Evolutionary conservation across 2,329 filamentous ascomycete genomes (phyloP), one percentile per base, ranked within the genome.

Genomic region (Biscogniauxia marginata): DNA sequence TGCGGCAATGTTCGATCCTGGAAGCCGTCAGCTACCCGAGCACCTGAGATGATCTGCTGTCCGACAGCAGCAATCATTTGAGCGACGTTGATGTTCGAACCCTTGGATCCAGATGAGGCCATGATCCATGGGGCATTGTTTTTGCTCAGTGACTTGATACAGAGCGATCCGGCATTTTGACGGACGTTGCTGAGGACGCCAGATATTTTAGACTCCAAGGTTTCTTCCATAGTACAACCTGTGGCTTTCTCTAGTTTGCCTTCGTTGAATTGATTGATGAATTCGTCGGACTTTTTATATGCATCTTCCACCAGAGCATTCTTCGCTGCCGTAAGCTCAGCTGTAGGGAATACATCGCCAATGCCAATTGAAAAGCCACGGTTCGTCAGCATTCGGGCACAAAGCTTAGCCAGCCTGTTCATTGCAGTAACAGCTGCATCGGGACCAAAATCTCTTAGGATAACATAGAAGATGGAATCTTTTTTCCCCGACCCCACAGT

Each of bases 21-120:
- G 75, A 99, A 99, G 6, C 95, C 95, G 74, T 99, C 91, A 46
- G 91, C 84, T 25, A 99, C 93, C 84, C 95, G 93, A 68, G 90
- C 85, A 49, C 92, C 91, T 58, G 90, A 90, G 67, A 99, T 98
- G 84, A 98, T 97, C 67, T 99, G 95, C 75, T 99, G 95, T 50
- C 95, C 95, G 70, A 99, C 95, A 57, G 93, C 87, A 55, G 95
- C 93, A 71, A 98, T 90, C 95, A 99, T 99, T 77, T 99, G 95
- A 7, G 95, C 95, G 30, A 99, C 95, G 79, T 99, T 99, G 79
- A 99, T 96, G 66, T 91, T 89, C 4, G 92, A 96, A 71, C 95
- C 95, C 74, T 99, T 99, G 53, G 93, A 98, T 49, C 95, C 95
- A 11, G 91, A 98, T 60, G 91, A 95, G 59, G 95, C 95, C 95